Conservation (phyloP, 2,329 filamentous ascomycete species). For the Zalaria sp. region DNA sequence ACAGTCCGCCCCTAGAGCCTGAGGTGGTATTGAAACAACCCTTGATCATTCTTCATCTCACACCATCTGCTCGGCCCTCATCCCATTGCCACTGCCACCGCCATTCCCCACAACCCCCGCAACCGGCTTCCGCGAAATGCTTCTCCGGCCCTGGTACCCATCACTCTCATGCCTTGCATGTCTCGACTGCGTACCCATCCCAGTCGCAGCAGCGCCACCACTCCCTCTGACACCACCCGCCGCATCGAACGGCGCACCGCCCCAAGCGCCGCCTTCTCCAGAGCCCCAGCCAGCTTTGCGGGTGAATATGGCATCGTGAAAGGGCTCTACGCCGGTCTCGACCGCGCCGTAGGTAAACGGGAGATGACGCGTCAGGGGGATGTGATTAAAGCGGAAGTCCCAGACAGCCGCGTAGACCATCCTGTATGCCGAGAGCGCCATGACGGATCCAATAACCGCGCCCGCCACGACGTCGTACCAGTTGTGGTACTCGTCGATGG, state of each 20-base stretch:
- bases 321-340: slow-evolving; percentile 23
- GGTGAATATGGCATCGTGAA: slow-evolving; percentile 43
- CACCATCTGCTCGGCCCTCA: too few species aligned
- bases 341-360: slow-evolving; percentile 37
- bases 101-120: too few species aligned
- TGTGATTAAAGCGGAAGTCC: slow-evolving; percentile 55
- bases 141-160: not conserved
- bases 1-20: too few species aligned
- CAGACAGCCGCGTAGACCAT: slow-evolving; percentile 55
- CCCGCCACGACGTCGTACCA: slow-evolving; percentile 62
- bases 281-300: slow-evolving; percentile 46
- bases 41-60: too few species aligned
- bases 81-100: too few species aligned
- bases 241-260: slow-evolving; percentile 29
- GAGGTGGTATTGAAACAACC: too few species aligned
- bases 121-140: slow-evolving; percentile 2
- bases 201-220: slow-evolving; percentile 1
- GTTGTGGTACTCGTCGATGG: slow-evolving; percentile 60
- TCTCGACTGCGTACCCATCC: not conserved
- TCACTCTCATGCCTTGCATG: slow-evolving; percentile 1
- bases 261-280: slow-evolving; percentile 22
- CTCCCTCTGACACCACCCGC: slow-evolving; percentile 2
- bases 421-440: slow-evolving; percentile 51
- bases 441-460: slow-evolving; percentile 47
- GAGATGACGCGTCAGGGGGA: slow-evolving; percentile 46